phyloP scores from a whole-genome alignment of 75 land plant genomes.

The Pinus albicaulis region DNA sequence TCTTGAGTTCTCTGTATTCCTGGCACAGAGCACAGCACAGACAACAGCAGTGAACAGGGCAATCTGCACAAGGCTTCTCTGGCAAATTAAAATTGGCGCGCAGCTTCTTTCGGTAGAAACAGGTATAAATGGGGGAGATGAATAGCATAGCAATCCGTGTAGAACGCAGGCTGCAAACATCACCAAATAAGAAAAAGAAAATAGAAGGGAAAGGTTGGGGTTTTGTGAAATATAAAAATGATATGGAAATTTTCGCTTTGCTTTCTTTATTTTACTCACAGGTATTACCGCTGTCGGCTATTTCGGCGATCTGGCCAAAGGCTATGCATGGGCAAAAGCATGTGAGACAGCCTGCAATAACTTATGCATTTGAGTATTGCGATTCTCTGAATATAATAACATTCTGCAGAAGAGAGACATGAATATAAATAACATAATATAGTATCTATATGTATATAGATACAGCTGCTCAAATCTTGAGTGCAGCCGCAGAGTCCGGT shows the following conservation, averaged over 20 bases:
- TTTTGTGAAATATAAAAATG: no score
- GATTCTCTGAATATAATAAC: background rate
- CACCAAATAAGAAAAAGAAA: background rate
- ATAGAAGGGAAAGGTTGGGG: no score
- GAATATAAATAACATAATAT: background rate
- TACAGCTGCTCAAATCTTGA: background rate
- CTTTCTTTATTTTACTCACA: background rate
- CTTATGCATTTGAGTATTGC: background rate
- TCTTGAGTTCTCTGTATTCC: constrained; percentile 56
- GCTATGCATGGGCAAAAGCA: background rate
- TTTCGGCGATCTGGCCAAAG: background rate
- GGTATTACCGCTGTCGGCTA: background rate
- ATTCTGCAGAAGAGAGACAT: background rate
- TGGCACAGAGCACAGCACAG: constrained; percentile 59
- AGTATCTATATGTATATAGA: background rate
- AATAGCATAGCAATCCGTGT: constrained; percentile 20
- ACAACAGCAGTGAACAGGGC: constrained; percentile 53
- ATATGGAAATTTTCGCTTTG: background rate
- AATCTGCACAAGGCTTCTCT: constrained; percentile 46
- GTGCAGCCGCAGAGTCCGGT: background rate
- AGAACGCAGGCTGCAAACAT: constrained; percentile 26
- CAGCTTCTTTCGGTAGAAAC: constrained; percentile 33
- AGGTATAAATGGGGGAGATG: constrained; percentile 37
- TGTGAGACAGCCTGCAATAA: background rate
- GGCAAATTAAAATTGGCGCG: constrained; percentile 33